phyloP scores from a whole-genome alignment of 805 yeast species.

The Myxozyma sirexii region DNA sequence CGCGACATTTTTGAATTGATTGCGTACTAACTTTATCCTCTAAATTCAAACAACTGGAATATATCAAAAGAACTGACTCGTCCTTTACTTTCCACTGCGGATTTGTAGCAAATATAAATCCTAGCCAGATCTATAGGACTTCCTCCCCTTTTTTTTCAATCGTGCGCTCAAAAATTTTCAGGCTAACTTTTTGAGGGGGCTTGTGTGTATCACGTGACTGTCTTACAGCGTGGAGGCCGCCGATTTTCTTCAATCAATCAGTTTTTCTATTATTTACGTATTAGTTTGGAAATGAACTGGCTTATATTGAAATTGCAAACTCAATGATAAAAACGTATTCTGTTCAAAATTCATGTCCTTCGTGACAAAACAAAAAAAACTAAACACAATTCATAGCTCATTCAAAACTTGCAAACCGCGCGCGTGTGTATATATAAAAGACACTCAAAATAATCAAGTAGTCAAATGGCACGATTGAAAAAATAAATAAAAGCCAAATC shows the following conservation, averaged over 20 bases:
- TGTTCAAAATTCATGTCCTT: neutral
- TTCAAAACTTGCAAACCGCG: neutral
- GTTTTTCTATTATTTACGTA: too few species aligned
- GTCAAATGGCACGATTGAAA: too few species aligned
- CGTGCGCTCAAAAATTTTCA: slow-evolving; percentile 13
- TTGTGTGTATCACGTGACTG: too few species aligned
- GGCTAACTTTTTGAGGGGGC: neutral
- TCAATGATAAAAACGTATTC: neutral
- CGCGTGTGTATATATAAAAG: neutral
- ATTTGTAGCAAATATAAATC: too few species aligned
- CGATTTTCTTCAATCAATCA: too few species aligned
- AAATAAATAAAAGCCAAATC: neutral
- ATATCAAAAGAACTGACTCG: neutral
- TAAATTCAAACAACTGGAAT: neutral
- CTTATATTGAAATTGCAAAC: too few species aligned
- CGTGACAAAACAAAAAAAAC: neutral
- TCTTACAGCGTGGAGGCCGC: too few species aligned
- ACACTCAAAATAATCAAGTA: too few species aligned
- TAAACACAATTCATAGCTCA: neutral
- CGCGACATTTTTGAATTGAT: slow-evolving; percentile 64
- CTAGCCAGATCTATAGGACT: neutral
- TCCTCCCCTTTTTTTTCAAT: neutral
- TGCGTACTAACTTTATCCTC: neutral
- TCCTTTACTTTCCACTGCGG: neutral
- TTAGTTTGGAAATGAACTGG: too few species aligned